Evolutionary conservation across 495 filamentous ascomycete species (phyloP), one percentile per base, ranked within the genome.

Genomic region (Penicillium psychrofluorescens): DNA sequence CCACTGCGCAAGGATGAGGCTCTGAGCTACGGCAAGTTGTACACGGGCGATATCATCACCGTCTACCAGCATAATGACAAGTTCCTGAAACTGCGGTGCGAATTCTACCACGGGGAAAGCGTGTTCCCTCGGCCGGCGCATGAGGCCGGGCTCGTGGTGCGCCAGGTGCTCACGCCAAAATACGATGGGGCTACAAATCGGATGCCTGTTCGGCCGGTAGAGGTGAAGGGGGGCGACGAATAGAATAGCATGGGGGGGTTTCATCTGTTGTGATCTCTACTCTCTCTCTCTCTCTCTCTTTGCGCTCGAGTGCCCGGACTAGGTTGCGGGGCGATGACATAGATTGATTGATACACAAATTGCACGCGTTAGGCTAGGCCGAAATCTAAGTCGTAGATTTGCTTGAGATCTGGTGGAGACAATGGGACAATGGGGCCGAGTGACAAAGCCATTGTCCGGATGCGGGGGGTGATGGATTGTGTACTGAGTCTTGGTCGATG

Each of bases 11-110:
- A 60, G 5, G 59, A 55, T 1, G 63, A 78, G 11, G 77, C 72
- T 29, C 65, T 68, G 7, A 60, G 77, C 39, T 92, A 79, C 70
- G 79, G 84, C 16, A 74, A 78, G 40, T 58, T 95, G 22, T 77
- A 86, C 60, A 72, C 83, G 12, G 85, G 83, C 7, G 88, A 95
- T 56, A 68, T 77, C 32, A 79, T 95, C 38, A 72, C 74, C 4
- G 71, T 90, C 11, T 88, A 74, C 67, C 43, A 67, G 15, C 47
- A 70, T n/a, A 56, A 55, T 1, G 50, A 59, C 35, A 54, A 68
- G 31, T 77, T 63, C 36, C 54, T 83, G 29, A 72, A 67, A 36
- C 71, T 79, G 15, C 47, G 59, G 16, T 77, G 74, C 48, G 76
- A 79, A 35, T 78, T 80, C 40, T 74, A 65, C 40, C 67, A 73